Evolutionary conservation across 352 stramenopile species (phyloP).

Genomic region (Phytophthora capsici): DNA sequence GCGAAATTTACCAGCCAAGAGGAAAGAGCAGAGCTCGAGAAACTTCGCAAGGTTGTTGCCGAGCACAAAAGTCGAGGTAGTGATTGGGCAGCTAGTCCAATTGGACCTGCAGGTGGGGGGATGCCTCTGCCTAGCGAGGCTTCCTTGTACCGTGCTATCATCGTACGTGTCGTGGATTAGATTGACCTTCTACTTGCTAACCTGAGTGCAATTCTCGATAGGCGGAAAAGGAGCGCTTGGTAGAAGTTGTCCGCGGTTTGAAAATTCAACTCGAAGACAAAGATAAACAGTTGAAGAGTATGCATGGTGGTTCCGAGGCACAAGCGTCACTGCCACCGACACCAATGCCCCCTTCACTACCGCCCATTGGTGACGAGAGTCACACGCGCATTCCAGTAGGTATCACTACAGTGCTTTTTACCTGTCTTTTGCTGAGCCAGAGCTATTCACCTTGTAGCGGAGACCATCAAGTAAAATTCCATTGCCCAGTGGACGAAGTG

Average conservation of each 20-base stretch:
- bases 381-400: slow-evolving; percentile 47
- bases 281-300: slow-evolving; percentile 48
- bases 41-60: slow-evolving; percentile 41
- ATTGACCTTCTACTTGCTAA: not conserved
- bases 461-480: slow-evolving; percentile 33
- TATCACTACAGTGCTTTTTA: not conserved
- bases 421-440: slow-evolving; percentile 1
- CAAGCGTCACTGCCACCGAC: not conserved
- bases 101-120: not conserved
- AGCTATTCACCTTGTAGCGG: slow-evolving; percentile 19
- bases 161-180: slow-evolving; percentile 36
- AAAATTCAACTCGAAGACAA: slow-evolving; percentile 70
- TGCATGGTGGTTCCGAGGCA: slow-evolving; percentile 6
- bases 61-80: slow-evolving; percentile 30
- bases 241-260: slow-evolving; percentile 56
- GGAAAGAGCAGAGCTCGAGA: slow-evolving; percentile 59
- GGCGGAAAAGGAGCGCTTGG: slow-evolving; percentile 74
- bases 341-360: slow-evolving; percentile 15
- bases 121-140: slow-evolving; percentile 60
- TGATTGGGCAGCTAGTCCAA: slow-evolving; percentile 10
- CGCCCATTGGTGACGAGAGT: slow-evolving; percentile 26
- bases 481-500: slow-evolving; percentile 8
- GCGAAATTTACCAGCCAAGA: slow-evolving; percentile 32
- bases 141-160: slow-evolving; percentile 59
- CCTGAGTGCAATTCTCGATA: slow-evolving; percentile 15